phyloP scores from a whole-genome alignment of 768 basidiomycete species.

The Agaricus sinodeliciosus region DNA sequence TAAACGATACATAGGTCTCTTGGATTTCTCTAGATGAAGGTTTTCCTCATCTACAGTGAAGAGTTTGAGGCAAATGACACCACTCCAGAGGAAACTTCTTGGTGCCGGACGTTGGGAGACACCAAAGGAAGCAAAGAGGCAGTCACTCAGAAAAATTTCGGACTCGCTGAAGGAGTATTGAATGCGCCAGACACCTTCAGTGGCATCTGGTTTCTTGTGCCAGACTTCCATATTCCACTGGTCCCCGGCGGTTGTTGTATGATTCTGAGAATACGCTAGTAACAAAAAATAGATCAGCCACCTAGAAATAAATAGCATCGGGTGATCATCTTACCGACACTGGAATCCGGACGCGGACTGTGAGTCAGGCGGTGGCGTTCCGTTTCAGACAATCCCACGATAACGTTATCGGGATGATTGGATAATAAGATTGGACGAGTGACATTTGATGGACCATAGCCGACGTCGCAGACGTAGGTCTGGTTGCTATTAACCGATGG shows the following conservation, averaged over 20 bases:
- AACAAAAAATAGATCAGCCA: neutral
- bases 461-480: conserved; percentile 26
- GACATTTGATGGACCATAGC: conserved; percentile 21
- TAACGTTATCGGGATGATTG: conserved; percentile 1
- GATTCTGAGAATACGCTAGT: neutral
- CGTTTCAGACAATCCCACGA: neutral
- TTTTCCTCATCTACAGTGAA: conserved; percentile 18
- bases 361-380: conserved; percentile 7
- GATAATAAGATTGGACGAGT: conserved; percentile 23
- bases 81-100: conserved; percentile 18
- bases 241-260: neutral
- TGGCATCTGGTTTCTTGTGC: conserved; percentile 7
- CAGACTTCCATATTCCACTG: conserved; percentile 15
- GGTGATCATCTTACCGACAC: neutral
- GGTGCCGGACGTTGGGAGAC: conserved; percentile 14
- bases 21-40: conserved; percentile 7
- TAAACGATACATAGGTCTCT: conserved; percentile 16
- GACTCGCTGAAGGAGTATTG: conserved; percentile 22
- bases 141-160: conserved; percentile 21
- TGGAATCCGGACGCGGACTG: neutral
- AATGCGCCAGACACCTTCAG: conserved; percentile 16
- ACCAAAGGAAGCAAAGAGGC: conserved; percentile 17
- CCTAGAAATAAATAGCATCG: neutral
- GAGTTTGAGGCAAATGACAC: conserved; percentile 19
- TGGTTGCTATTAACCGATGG: conserved; percentile 18